A percentile compares a stretch with the other conserved stretches of the same genome.
Conservation (phyloP, 805 yeast species). For the Saccharomycopsis fermentans region DNA sequence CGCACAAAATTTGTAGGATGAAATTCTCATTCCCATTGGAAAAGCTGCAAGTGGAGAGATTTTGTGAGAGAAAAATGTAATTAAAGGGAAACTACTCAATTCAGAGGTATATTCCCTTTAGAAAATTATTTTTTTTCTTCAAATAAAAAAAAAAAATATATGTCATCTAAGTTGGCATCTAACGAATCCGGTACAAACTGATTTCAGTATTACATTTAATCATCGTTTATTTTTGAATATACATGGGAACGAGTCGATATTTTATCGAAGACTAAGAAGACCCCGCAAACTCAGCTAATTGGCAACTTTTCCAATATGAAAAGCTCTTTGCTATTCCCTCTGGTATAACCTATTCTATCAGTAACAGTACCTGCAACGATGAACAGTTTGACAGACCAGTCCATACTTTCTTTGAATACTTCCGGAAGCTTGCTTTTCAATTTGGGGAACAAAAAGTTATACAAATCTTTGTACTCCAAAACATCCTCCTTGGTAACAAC, state of each 20-base stretch:
- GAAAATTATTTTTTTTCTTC: background rate
- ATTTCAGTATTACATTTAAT: background rate
- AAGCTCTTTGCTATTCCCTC: constrained; percentile 28
- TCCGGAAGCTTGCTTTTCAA: constrained; percentile 44
- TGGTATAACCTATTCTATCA: constrained; percentile 39
- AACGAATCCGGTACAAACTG: background rate
- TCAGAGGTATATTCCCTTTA: background rate
- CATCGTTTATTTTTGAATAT: too few species aligned
- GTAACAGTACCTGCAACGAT: constrained; percentile 41
- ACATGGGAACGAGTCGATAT: too few species aligned
- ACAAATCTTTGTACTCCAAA: constrained; percentile 41
- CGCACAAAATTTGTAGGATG: background rate
- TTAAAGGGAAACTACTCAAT: too few species aligned
- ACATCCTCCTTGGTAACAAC: constrained; percentile 43
- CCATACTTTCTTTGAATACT: constrained; percentile 37
- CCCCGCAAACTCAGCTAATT: background rate
- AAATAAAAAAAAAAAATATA: too few species aligned
- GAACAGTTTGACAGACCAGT: constrained; percentile 34
- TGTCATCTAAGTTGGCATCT: too few species aligned
- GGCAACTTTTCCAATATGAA: constrained; percentile 24
- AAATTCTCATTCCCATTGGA: background rate
- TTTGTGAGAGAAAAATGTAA: background rate
- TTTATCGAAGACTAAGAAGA: background rate
- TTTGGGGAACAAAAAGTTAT: constrained; percentile 42
- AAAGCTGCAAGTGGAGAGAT: background rate